Evolutionary conservation across 352 stramenopile species (phyloP), one percentile per base, ranked within the genome.

Genomic region (Hyaloperonospora arabidopsidis): DNA sequence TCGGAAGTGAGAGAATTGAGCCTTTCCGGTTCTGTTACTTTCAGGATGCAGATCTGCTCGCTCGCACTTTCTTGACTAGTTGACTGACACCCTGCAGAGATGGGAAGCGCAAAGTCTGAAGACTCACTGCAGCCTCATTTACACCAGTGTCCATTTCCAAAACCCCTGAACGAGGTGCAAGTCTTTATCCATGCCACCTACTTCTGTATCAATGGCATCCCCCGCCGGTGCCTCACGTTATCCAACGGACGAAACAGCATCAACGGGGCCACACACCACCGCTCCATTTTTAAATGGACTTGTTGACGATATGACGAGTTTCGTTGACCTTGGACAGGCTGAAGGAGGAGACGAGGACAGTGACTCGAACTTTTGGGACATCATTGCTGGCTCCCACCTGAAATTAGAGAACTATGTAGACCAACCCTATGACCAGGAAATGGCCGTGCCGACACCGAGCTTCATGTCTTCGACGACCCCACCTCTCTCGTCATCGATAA

Each of bases 121-220:
- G 10, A 17, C 40, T 23, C 8, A 4, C 28, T 28, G 45, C 8
- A 19, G n/a, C 14, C 57, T 17, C 72, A 65, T 52, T n/a, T n/a
- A n/a, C n/a, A n/a, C n/a, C n/a, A n/a, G n/a, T n/a, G n/a, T n/a
- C n/a, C n/a, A n/a, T n/a, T 65, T 76, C 50, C 28, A 54, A 19
- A 65, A 84, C 13, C 36, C 47, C 14, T 74, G 78, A 23, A 70
- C 76, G 21, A 66, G 76, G 25, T 49, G 35, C 12, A 34, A 34
- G 38, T 48, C n/a, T 69, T 93, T 12, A 66, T 73, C 25, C 61
- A 97, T 39, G 68, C 59, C 48, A 77, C 76, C 38, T 86, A 82
- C 25, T 74, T 93, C 52, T 72, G 85, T 52, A 6, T 52, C 63
- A 2, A 44, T 46, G 15, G 54, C 55, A 18, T 29, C 64, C 21